Evolutionary conservation across 2,329 filamentous ascomycete genomes (phyloP), one percentile per base, ranked within the genome.

Genomic region (Dendrostoma leiphaemia): DNA sequence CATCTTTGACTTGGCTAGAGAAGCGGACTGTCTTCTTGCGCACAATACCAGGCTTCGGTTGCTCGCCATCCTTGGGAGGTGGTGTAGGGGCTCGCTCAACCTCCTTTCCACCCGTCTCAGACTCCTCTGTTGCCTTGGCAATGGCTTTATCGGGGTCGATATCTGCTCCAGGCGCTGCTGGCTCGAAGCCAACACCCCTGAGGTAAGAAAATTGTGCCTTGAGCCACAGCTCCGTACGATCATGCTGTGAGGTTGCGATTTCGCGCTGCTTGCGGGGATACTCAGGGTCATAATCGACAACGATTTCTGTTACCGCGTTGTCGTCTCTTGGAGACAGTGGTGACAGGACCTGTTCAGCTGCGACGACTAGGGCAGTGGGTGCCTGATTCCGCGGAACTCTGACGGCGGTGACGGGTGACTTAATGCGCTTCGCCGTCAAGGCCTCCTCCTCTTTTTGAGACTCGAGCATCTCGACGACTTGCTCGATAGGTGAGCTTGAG

Each of bases 171-270:
- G 63, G 52, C 24, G 66, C 65, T 34, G 60, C 28, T 6, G 52
- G 41, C 47, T 59, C 57, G 56, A 83, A 73, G 54, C 83, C 80
- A 3, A 92, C 76, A 21, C 85, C 85, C 40, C 85, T 79, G 54
- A 93, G 80, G 63, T 95, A 94, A 13, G 84, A 79, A 54, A 85
- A 85, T 69, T 97, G 93, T 7, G 91, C 89, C 62, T 85, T 76
- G 28, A 97, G 81, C 93, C 93, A 97, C 41, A 90, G 72, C 63
- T 89, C 87, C 4, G 93, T 97, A 59, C 91, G 85, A 69, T 94
- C 90, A 48, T 94, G 74, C 64, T 92, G 90, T n/a, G 81, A 83
- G 19, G 86, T 75, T 7, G 89, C 85, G 40, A 80, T 80, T 60
- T 88, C 77, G 65, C 89, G 81, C 59, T 96, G 82, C 68, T 90